Conservation (phyloP, 345 rosid species). For the Rubroshorea leprosula region DNA sequence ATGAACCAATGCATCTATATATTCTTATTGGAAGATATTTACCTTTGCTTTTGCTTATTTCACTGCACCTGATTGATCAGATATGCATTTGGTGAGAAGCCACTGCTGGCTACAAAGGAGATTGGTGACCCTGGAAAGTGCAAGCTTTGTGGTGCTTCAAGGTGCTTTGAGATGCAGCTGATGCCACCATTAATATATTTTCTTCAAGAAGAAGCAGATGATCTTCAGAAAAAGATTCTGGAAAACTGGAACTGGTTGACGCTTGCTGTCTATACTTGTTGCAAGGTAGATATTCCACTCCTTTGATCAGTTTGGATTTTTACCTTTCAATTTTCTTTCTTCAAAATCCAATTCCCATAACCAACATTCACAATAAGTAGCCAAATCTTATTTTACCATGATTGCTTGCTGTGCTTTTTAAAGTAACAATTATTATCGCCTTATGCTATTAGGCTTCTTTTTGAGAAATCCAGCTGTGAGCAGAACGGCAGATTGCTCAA, state of each 20-base stretch:
- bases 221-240: slow-evolving; percentile 34
- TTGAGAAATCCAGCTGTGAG: too few species aligned
- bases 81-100: slow-evolving; percentile 66
- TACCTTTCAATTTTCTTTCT: too few species aligned
- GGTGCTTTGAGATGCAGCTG: slow-evolving; percentile 83
- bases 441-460: too few species aligned
- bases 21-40: too few species aligned
- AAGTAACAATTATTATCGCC: too few species aligned
- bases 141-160: slow-evolving; percentile 45
- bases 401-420: neutral
- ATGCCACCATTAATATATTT: slow-evolving; percentile 81
- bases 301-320: neutral
- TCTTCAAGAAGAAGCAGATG: slow-evolving; percentile 59
- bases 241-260: slow-evolving; percentile 93
- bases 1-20: too few species aligned
- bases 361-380: neutral
- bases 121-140: slow-evolving; percentile 47
- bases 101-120: slow-evolving; percentile 50
- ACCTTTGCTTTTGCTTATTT: neutral
- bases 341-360: neutral
- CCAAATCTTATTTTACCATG: neutral
- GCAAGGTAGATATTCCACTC: slow-evolving; percentile 40
- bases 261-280: slow-evolving; percentile 67
- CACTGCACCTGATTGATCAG: slow-evolving; percentile 26
- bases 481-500: neutral